phyloP scores from a whole-genome alignment of 208 protist genomes.

The Trypanosoma boissoni region DNA sequence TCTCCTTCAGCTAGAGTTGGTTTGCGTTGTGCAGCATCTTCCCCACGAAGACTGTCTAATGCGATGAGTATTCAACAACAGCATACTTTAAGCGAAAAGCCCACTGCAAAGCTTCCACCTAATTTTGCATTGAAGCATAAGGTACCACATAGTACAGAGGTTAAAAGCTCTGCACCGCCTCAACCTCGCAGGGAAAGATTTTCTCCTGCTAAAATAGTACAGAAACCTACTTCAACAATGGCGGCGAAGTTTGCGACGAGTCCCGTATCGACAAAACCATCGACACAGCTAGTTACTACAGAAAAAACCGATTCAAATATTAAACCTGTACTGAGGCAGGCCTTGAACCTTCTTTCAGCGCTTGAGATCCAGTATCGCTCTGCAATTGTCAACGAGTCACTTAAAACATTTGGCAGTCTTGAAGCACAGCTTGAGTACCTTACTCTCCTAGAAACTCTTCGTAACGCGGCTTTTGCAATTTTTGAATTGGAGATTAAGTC shows the following conservation, averaged over 20 bases:
- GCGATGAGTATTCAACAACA: too few species aligned
- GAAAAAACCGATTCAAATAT: constrained; percentile 3
- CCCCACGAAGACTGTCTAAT: too few species aligned
- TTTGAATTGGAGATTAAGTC: constrained; percentile 38
- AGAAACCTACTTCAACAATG: too few species aligned
- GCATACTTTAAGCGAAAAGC: too few species aligned
- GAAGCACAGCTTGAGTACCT: constrained; percentile 27
- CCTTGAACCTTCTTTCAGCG: constrained; percentile 37
- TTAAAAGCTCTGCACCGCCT: too few species aligned
- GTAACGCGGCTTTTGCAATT: constrained; percentile 46
- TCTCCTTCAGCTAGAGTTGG: too few species aligned
- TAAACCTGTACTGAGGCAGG: constrained; percentile 44
- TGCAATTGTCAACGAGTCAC: constrained; percentile 31
- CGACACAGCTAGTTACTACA: background rate
- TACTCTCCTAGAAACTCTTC: constrained; percentile 36
- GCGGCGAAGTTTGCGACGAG: background rate
- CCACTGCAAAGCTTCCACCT: too few species aligned
- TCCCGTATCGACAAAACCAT: background rate
- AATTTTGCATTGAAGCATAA: too few species aligned
- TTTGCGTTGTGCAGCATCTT: too few species aligned
- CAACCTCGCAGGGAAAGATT: too few species aligned
- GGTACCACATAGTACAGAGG: too few species aligned
- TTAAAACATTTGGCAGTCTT: constrained; percentile 30
- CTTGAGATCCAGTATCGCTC: constrained; percentile 45
- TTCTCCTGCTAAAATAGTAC: too few species aligned